Evolutionary conservation across 805 yeast species (phyloP).

Genomic region (Candida nitratophila): DNA sequence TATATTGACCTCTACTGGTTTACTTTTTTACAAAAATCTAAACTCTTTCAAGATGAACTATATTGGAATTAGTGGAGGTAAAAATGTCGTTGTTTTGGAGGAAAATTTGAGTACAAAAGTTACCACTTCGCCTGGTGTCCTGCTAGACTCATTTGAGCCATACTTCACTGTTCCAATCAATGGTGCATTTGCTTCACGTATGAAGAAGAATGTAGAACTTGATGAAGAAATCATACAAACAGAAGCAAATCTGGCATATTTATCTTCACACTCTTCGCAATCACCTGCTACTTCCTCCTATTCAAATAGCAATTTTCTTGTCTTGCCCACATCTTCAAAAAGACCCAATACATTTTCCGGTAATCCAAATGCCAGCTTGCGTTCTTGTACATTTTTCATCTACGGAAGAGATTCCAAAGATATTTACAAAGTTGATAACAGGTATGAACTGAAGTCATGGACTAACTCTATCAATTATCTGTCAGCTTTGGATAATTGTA

Average conservation of each 20-base stretch:
- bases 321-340: not conserved
- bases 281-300: not conserved
- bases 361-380: not conserved
- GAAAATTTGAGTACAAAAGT: conserved; percentile 11
- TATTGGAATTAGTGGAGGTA: conserved; percentile 5
- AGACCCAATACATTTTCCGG: not conserved
- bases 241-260: not conserved
- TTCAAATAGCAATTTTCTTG: not conserved
- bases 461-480: conserved; percentile 46
- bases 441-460: conserved; percentile 53
- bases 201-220: conserved; percentile 15
- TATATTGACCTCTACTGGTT: conserved; percentile 43
- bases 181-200: conserved; percentile 23
- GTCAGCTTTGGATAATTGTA: conserved; percentile 37
- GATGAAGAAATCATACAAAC: conserved; percentile 13
- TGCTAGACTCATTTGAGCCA: conserved; percentile 20
- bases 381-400: conserved; percentile 26
- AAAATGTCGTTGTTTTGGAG: conserved; percentile 21
- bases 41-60: conserved; percentile 27
- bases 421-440: conserved; percentile 33
- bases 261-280: not conserved
- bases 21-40: conserved; percentile 36
- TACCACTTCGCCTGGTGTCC: conserved; percentile 8
- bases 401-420: conserved; percentile 34
- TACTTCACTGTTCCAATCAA: conserved; percentile 13